A percentile compares a stretch with the other conserved stretches of the same genome.
phyloP scores from a whole-genome alignment of 352 stramenopile species.

The Phytophthora melonis region DNA sequence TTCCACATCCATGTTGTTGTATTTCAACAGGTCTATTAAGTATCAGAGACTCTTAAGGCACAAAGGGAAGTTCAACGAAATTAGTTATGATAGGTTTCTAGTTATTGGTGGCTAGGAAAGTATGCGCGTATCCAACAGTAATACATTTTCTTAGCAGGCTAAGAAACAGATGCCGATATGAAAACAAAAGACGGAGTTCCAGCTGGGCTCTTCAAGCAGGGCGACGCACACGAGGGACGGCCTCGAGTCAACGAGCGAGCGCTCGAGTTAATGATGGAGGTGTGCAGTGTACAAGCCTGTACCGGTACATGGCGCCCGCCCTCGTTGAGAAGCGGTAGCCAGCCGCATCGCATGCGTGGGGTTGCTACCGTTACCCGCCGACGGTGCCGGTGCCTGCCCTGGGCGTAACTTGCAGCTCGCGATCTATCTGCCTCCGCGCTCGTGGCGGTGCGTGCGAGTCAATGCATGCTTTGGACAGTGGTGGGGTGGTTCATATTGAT shows the following conservation, averaged over 20 bases:
- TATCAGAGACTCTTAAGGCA: too few relatives aligned
- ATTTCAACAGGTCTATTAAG: not conserved
- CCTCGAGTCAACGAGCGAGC: not conserved
- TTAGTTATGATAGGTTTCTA: not conserved
- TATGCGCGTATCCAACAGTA: not conserved
- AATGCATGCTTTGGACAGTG: conserved; percentile 10
- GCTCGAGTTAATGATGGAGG: not conserved
- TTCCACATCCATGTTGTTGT: not conserved
- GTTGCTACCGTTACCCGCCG: not conserved
- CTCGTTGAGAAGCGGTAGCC: not conserved
- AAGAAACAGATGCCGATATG: not conserved
- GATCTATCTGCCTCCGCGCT: conserved; percentile 4
- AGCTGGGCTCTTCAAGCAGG: not conserved
- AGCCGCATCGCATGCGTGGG: not conserved
- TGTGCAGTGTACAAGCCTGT: not conserved
- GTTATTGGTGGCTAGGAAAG: not conserved
- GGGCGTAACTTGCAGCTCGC: conserved; percentile 3
- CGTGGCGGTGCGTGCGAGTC: not conserved
- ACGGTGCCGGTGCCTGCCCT: not conserved
- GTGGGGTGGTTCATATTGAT: conserved; percentile 32
- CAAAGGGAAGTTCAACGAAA: not conserved
- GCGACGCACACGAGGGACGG: not conserved
- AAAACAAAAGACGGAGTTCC: not conserved
- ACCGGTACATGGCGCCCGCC: not conserved
- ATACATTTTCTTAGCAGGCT: not conserved